Conservation (phyloP, 495 filamentous ascomycete species). For the Geopyxis carbonaria region DNA sequence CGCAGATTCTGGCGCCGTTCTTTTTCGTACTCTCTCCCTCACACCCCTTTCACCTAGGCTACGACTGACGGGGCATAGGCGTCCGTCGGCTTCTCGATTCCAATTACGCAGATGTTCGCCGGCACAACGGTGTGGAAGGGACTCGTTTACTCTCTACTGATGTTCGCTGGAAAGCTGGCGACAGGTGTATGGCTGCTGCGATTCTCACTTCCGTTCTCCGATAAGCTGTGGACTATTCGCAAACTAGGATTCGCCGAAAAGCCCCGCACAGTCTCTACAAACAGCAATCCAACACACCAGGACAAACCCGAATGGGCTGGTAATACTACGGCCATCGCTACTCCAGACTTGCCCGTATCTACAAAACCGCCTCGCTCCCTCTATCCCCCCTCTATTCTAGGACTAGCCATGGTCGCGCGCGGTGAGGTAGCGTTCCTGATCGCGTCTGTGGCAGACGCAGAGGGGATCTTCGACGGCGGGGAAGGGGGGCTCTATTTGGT, state of each 20-base stretch:
- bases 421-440: conserved; percentile 72
- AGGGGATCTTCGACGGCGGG: conserved; percentile 36
- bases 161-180: conserved; percentile 46
- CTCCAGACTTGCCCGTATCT: not conserved
- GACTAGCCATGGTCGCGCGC: conserved; percentile 51
- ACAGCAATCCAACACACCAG: too few species aligned
- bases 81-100: conserved; percentile 65
- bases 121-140: conserved; percentile 52
- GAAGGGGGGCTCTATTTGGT: conserved; percentile 44
- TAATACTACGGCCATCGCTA: too few species aligned
- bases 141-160: conserved; percentile 50
- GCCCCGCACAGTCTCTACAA: too few species aligned
- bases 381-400: conserved; percentile 32
- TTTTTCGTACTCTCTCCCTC: conserved; percentile 54
- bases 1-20: conserved; percentile 46
- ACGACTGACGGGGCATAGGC: too few species aligned
- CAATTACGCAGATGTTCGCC: conserved; percentile 51
- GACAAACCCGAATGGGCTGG: too few species aligned
- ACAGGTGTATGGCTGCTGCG: conserved; percentile 50
- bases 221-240: too few species aligned
- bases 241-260: too few species aligned
- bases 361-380: conserved; percentile 3
- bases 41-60: too few species aligned
- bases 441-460: conserved; percentile 45
- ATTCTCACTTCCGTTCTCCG: too few species aligned